Base-by-base conservation (phyloP, 2,329 filamentous ascomycete species). In the Huntiella decipiens region DNA sequence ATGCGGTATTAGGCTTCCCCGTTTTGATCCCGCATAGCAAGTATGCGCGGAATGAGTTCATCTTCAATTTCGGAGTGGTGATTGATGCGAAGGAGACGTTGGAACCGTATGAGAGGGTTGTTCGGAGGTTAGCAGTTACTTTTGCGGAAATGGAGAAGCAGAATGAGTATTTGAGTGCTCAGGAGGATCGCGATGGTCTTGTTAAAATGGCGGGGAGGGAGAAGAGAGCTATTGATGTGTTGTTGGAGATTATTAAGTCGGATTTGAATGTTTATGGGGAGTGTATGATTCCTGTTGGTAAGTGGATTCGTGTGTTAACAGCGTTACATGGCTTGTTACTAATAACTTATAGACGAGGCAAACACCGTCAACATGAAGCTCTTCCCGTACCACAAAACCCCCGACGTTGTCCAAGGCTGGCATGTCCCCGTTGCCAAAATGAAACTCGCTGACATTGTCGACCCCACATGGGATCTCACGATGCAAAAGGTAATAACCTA, bases 301-400 rank as follows among this genome's bases (percentile, higher is more conserved):
- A 52, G 73, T 66, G 12, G 12, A 11, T 35, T 13, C n/a, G n/a
- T 3, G 5, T 6, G 12, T 15, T 12, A 8, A 16, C 5, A 31
- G 11, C 15, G 39, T 6, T 16, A 5, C 15, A 43, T 11, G 12
- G 2, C 17, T 16, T 19, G 10, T 19, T 33, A n/a, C 38, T 31
- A 31, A 42, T 31, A 8, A 44, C 16, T 28, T 31, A 13, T 46
- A 86, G 86, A 94, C 60, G 85, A 93, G 53, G 78, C 85, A 50
- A 95, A 94, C 60, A 94, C 85, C 0, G 78, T 95, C 61, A 94
- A 95, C 62, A 83, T 95, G 71, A 95, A 95, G 63, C 74, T 95
- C 43, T 95, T 95, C 60, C 86, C 85, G 0, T 77, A 83, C 40
- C 81, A 88, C 55, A 69, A 77, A 1, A 74, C 77, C 12, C 87